These are phyloP conservation scores for Hypoxylon sp. DNA, from an alignment of 2,329 filamentous ascomycete genomes.

Conservation along the genomic window DNA sequence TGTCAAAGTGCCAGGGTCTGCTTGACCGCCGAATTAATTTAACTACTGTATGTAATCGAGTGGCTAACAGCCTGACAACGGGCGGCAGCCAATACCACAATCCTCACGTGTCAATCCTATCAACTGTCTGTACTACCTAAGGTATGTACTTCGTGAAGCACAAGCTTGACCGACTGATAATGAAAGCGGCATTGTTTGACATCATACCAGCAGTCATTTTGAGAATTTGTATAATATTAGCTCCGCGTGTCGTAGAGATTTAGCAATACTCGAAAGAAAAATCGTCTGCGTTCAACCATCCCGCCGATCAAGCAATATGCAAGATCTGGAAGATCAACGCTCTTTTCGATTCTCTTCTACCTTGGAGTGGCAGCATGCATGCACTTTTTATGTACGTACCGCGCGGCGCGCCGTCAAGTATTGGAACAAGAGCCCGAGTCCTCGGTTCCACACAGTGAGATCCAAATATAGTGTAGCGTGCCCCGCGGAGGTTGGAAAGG, in stretches of 20 bases:
- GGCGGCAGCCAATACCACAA: slow-evolving; percentile 5
- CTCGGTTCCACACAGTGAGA: slow-evolving; percentile 32
- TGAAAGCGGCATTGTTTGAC: slow-evolving; percentile 33
- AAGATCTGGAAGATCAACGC: slow-evolving; percentile 41
- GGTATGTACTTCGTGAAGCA: slow-evolving; percentile 10
- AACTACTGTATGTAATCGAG: slow-evolving; percentile 15
- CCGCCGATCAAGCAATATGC: slow-evolving; percentile 34
- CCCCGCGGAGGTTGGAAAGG: slow-evolving; percentile 33
- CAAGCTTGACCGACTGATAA: slow-evolving; percentile 24
- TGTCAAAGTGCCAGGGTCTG: slow-evolving; percentile 20
- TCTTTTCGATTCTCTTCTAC: slow-evolving; percentile 20
- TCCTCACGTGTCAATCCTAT: slow-evolving; percentile 30
- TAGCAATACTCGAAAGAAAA: neutral
- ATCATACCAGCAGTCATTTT: slow-evolving; percentile 29
- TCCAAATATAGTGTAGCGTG: slow-evolving; percentile 26
- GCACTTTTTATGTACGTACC: slow-evolving; percentile 9
- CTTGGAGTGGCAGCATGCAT: neutral
- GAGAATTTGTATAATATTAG: slow-evolving; percentile 5
- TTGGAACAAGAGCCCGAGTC: slow-evolving; percentile 15
- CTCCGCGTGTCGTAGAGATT: neutral
- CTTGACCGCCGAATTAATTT: slow-evolving; percentile 41
- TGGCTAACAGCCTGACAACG: slow-evolving; percentile 13
- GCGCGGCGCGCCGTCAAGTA: neutral
- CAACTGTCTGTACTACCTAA: slow-evolving; percentile 17
- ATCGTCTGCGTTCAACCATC: slow-evolving; percentile 7